Conservation (phyloP, 2,329 filamentous ascomycete genomes). For the Magnaporthiopsis rhizophila region DNA sequence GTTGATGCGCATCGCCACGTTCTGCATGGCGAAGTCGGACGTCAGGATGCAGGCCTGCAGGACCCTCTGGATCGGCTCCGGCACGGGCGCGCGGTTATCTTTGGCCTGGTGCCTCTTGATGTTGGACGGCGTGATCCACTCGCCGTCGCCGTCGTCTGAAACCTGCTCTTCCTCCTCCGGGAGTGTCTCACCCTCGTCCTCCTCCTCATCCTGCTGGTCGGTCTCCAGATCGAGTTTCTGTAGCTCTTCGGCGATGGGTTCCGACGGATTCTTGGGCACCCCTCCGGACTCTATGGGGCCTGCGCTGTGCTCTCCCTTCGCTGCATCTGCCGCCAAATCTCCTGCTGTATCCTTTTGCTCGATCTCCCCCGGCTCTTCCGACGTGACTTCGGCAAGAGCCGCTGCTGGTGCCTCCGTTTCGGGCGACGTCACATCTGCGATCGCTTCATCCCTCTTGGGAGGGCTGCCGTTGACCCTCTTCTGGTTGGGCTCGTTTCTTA, state of each 20-base stretch:
- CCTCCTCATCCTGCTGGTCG: constrained; percentile 29
- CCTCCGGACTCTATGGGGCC: not conserved
- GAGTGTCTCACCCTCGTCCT: constrained; percentile 15
- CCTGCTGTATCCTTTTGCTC: not conserved
- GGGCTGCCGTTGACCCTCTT: constrained; percentile 67
- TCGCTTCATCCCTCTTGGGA: constrained; percentile 34
- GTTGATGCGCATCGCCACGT: constrained; percentile 90
- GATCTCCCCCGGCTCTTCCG: not conserved
- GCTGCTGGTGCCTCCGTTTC: constrained; percentile 4
- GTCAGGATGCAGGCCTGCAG: constrained; percentile 90
- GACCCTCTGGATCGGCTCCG: constrained; percentile 47
- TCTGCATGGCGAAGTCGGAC: constrained; percentile 96
- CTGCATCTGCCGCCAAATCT: not conserved
- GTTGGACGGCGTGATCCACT: constrained; percentile 93
- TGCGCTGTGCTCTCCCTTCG: constrained; percentile 9
- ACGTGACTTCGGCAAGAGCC: not conserved
- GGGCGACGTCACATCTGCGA: not conserved
- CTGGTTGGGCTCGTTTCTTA: constrained; percentile 72
- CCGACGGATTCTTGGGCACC: constrained; percentile 10
- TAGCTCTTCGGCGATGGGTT: constrained; percentile 12
- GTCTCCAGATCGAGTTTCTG: constrained; percentile 14
- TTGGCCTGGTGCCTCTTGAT: constrained; percentile 74
- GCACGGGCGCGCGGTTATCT: constrained; percentile 42
- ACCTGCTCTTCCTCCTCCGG: constrained; percentile 22
- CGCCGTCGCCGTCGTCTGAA: constrained; percentile 52